Percentiles rank a stretch among this genome's conserved stretches.
phyloP scores from a whole-genome alignment of 495 filamentous ascomycete genomes.

The Aspergillus saccharolyticus region DNA sequence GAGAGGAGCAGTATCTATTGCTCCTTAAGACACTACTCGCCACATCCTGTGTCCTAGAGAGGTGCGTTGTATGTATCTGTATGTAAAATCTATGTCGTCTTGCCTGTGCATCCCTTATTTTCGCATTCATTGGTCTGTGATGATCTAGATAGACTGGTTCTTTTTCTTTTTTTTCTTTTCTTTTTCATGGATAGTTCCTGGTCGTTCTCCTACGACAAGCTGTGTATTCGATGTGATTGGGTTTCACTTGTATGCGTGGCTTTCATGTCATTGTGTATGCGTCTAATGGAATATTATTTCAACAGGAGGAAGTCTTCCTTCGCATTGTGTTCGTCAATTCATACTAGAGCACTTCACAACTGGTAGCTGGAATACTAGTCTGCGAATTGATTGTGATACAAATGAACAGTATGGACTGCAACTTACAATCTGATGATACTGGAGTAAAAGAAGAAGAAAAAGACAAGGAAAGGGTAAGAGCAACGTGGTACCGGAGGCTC shows the following conservation, averaged over 20 bases:
- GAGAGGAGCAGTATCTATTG: not conserved
- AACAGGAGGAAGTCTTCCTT: conserved; percentile 5
- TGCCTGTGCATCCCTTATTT: not conserved
- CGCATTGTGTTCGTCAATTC: not conserved
- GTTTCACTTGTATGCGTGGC: conserved; percentile 16
- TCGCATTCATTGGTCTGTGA: not conserved
- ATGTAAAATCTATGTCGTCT: conserved; percentile 1
- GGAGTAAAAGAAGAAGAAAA: too few species aligned
- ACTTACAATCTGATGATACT: too few species aligned
- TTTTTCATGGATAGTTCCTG: not conserved
- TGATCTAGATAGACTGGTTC: not conserved
- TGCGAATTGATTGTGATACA: too few species aligned
- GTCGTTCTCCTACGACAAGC: not conserved
- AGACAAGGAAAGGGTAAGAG: too few species aligned
- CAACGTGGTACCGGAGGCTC: too few species aligned
- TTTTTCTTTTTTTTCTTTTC: too few species aligned
- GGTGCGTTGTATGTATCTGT: not conserved
- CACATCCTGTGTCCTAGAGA: not conserved
- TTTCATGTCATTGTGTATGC: conserved; percentile 23
- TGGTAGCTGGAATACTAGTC: too few species aligned
- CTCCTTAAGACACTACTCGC: not conserved
- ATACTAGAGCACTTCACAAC: not conserved
- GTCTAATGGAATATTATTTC: conserved; percentile 33
- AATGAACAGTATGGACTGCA: too few species aligned
- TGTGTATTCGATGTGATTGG: conserved; percentile 32